These are phyloP conservation scores for Talaromyces proteolyticus DNA, from an alignment of 495 filamentous ascomycete genomes.

Conservation along the genomic window DNA sequence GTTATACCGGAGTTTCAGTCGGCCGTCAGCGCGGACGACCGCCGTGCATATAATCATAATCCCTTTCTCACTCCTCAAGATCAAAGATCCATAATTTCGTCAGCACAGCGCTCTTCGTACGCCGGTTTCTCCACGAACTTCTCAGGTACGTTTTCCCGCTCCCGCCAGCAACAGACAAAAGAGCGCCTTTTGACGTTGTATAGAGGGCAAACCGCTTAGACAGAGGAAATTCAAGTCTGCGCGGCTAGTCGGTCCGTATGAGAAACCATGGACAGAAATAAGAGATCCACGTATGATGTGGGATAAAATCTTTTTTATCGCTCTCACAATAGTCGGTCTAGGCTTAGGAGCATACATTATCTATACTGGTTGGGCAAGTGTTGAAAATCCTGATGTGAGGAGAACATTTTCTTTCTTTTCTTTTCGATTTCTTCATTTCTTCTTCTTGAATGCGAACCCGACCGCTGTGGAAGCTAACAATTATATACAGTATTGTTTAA, in stretches of 20 bases:
- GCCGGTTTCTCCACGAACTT: not conserved
- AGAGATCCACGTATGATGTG: constrained; percentile 77
- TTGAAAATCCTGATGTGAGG: constrained; percentile 4
- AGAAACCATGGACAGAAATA: constrained; percentile 61
- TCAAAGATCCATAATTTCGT: constrained; percentile 5
- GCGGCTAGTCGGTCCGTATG: constrained; percentile 34
- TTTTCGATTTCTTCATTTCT: constrained; percentile 47
- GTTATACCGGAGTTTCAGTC: not conserved
- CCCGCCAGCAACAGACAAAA: too few relatives aligned
- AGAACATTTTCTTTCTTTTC: not conserved
- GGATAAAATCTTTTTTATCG: constrained; percentile 71
- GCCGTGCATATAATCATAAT: not conserved
- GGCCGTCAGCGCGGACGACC: not conserved
- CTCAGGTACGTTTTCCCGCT: not conserved
- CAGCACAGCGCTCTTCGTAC: not conserved
- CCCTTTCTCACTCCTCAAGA: constrained; percentile 7
- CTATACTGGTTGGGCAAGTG: constrained; percentile 49
- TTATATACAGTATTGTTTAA: constrained; percentile 49
- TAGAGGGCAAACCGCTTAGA: constrained; percentile 5
- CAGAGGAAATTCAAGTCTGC: constrained; percentile 7
- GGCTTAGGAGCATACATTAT: constrained; percentile 61
- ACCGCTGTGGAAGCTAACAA: too few relatives aligned
- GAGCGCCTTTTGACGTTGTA: not conserved
- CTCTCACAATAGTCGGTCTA: constrained; percentile 62
- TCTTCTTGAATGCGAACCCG: too few relatives aligned